phyloP scores from a whole-genome alignment of 2,329 filamentous ascomycete genomes.

The Ophiocordyceps camponoti-rufipedis region DNA sequence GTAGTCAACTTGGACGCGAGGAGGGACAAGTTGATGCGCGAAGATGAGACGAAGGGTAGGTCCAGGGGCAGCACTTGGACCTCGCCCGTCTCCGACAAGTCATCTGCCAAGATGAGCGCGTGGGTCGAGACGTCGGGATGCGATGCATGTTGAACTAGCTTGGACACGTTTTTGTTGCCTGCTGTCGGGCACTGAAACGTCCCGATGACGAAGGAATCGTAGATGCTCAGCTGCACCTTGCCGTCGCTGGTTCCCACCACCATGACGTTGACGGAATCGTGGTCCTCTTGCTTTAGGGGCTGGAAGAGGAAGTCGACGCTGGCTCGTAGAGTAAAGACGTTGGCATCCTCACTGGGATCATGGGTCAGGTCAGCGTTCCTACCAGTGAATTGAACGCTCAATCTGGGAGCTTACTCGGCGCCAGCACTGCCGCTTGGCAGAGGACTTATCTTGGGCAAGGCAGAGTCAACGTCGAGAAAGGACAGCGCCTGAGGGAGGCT shows the following conservation, averaged over 20 bases:
- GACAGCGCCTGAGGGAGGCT: slow-evolving; percentile 58
- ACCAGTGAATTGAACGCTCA: background rate
- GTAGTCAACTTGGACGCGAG: slow-evolving; percentile 76
- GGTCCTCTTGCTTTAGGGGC: slow-evolving; percentile 40
- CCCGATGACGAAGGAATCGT: slow-evolving; percentile 70
- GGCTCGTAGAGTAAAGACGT: slow-evolving; percentile 49
- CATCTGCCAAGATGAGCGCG: slow-evolving; percentile 39
- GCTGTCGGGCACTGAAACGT: slow-evolving; percentile 33
- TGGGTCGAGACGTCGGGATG: slow-evolving; percentile 63
- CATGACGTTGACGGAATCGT: slow-evolving; percentile 63
- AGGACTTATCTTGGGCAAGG: slow-evolving; percentile 58
- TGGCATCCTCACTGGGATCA: slow-evolving; percentile 26
- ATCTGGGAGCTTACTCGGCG: slow-evolving; percentile 30
- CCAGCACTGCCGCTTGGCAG: slow-evolving; percentile 44
- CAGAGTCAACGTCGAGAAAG: slow-evolving; percentile 57
- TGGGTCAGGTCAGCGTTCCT: slow-evolving; percentile 3
- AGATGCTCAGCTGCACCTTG: slow-evolving; percentile 59
- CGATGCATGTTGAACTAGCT: slow-evolving; percentile 44
- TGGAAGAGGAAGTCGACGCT: slow-evolving; percentile 56
- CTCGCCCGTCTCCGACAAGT: slow-evolving; percentile 13
- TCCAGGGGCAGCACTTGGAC: slow-evolving; percentile 55
- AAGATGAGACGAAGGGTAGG: slow-evolving; percentile 63
- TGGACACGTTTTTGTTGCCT: slow-evolving; percentile 7
- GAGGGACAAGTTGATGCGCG: slow-evolving; percentile 64
- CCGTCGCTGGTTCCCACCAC: slow-evolving; percentile 56